Evolutionary conservation across 768 basidiomycete genomes (phyloP), one percentile per base, ranked within the genome.

Genomic region (Kwoniella shandongensis): DNA sequence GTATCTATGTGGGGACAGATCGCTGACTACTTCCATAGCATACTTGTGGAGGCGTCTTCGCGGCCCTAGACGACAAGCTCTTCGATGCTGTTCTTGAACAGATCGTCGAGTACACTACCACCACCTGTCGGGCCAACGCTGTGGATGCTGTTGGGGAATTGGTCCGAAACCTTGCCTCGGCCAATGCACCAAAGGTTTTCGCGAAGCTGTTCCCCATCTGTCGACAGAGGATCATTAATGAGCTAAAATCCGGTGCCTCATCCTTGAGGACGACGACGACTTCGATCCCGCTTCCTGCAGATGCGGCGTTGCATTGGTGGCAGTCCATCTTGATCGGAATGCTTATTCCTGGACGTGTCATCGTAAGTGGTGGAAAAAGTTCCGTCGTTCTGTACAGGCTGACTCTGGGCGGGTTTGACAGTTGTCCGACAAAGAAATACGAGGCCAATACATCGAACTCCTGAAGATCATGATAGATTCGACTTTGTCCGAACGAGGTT

Each of bases 121-220:
- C 88, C 1, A 91, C 91, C 62, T 87, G 87, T 2, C 89, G 90
- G 67, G 86, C 89, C 39, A 97, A 96, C 74, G 84, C 89, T n/a
- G 89, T 93, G 48, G 82, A 86, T 53, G 88, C 91, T 2, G 88
- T 96, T 63, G 89, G 90, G 1, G 89, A 92, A 61, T 83, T 97
- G 11, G 83, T 97, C 35, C 84, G 86, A 17, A 89, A 88, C 63
- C 81, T 97, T 26, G 88, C 91, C 2, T 83, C 88, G 36, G 86
- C 87, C 12, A 81, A 84, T 55, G 87, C 92, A 12, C 81, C 82
- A 60, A 85, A 86, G 78, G 87, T 86, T 0, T 81, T 94, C 57
- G 83, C 83, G 46, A 87, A 85, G 72, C 91, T 97, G 78, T 78
- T 93, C 57, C 85, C 88, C 1, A 83, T 85, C 58, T 93, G 90